Percentiles rank a stretch among this genome's conserved stretches.
Evolutionary conservation across 2,329 filamentous ascomycete genomes (phyloP).

Genomic region (Cylindrodendrum hubeiense): DNA sequence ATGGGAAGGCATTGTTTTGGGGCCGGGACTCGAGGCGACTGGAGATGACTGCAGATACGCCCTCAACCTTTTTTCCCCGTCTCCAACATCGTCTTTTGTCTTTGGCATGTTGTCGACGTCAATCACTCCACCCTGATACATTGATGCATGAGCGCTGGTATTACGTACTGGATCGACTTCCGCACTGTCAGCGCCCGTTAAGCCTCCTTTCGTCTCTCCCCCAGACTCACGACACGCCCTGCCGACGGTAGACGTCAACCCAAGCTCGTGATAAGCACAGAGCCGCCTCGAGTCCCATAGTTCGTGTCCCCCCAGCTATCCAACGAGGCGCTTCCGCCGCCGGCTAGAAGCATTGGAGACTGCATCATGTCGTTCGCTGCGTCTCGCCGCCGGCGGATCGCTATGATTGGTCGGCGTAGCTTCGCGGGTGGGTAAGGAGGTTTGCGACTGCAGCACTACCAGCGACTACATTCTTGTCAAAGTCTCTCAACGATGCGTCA

Average conservation of each 20-base stretch:
- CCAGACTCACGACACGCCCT: background rate
- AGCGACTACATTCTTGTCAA: background rate
- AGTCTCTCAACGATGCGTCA: background rate
- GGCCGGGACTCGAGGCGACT: background rate
- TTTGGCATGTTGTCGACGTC: background rate
- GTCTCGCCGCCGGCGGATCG: slow-evolving; percentile 9
- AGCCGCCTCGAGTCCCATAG: slow-evolving; percentile 1
- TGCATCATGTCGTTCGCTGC: background rate
- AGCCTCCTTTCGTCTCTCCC: background rate
- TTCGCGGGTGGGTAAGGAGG: background rate
- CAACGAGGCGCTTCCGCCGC: slow-evolving; percentile 2
- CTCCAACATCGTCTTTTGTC: background rate
- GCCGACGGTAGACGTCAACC: background rate
- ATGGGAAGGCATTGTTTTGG: background rate
- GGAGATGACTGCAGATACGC: background rate
- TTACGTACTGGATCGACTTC: slow-evolving; percentile 9
- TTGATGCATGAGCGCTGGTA: background rate
- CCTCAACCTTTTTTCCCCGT: background rate
- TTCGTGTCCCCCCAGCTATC: background rate
- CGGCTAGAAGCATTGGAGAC: background rate
- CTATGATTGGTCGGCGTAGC: background rate
- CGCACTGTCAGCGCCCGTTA: background rate
- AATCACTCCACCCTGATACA: background rate
- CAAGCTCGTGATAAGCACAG: slow-evolving; percentile 11
- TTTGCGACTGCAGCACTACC: background rate